These are phyloP conservation scores for Ophiostoma triangulosporum DNA, from an alignment of 2,329 filamentous ascomycete genomes.

Conservation along the genomic window DNA sequence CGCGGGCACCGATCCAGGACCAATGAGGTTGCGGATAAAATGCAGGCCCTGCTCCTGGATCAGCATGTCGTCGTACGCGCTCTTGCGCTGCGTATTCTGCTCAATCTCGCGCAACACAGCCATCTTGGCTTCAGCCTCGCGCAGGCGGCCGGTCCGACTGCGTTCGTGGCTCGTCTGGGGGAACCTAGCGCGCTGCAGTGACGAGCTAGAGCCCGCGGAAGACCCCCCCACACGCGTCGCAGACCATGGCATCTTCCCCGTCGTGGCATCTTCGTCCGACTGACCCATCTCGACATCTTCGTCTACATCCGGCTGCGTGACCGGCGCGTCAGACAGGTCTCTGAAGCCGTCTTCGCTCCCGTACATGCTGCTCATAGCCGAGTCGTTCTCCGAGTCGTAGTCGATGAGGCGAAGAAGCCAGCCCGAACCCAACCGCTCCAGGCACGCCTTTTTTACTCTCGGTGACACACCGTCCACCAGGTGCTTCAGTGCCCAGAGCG, in stretches of 20 bases:
- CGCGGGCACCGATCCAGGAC: slow-evolving; percentile 3
- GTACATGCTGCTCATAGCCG: slow-evolving; percentile 18
- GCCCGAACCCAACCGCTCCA: slow-evolving; percentile 62
- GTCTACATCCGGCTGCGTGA: slow-evolving; percentile 29
- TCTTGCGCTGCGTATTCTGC: slow-evolving; percentile 51
- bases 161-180: slow-evolving; percentile 13
- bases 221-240: neutral
- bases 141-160: slow-evolving; percentile 28
- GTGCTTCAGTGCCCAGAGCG: slow-evolving; percentile 89
- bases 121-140: slow-evolving; percentile 36
- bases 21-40: slow-evolving; percentile 80
- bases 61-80: slow-evolving; percentile 63
- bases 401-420: slow-evolving; percentile 74
- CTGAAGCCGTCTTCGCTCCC: neutral
- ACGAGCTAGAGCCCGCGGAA: slow-evolving; percentile 2
- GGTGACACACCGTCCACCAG: slow-evolving; percentile 61
- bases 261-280: slow-evolving; percentile 14
- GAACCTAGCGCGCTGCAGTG: slow-evolving; percentile 12
- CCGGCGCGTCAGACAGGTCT: slow-evolving; percentile 15
- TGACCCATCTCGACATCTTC: slow-evolving; percentile 45
- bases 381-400: slow-evolving; percentile 43
- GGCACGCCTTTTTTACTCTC: slow-evolving; percentile 59
- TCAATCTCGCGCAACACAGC: slow-evolving; percentile 49
- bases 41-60: slow-evolving; percentile 87
- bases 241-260: neutral